phyloP scores from a whole-genome alignment of 31 red algal genomes.

The Odonthalia washingtoniensis region DNA sequence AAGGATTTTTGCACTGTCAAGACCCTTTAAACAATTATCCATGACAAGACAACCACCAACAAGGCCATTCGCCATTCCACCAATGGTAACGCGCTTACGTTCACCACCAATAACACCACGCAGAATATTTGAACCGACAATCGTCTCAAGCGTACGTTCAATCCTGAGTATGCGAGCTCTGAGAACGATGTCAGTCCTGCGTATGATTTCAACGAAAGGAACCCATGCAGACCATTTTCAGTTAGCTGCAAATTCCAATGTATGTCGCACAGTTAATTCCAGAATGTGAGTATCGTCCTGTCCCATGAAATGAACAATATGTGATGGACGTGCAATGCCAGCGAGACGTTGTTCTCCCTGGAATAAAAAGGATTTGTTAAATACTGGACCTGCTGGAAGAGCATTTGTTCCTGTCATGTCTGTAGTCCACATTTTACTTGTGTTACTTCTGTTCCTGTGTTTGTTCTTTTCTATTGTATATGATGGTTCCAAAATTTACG shows the following conservation, averaged over 20 bases:
- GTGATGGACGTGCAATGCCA: constrained; percentile 27
- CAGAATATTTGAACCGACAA: constrained; percentile 69
- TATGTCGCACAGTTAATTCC: constrained; percentile 80
- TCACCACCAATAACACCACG: constrained; percentile 92
- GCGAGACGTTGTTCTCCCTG: too few species aligned
- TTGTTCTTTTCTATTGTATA: too few species aligned
- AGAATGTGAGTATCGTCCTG: constrained; percentile 84
- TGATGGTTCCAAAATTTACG: too few species aligned
- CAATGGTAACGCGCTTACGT: constrained; percentile 93
- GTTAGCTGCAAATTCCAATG: constrained; percentile 82
- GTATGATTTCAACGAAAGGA: constrained; percentile 79
- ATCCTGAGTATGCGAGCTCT: constrained; percentile 73
- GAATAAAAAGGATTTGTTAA: too few species aligned
- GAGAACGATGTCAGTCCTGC: constrained; percentile 66
- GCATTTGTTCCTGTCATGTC: too few species aligned
- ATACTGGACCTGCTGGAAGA: too few species aligned
- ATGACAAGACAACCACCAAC: constrained; percentile 64
- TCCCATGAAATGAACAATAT: constrained; percentile 74
- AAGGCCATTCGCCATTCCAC: constrained; percentile 77
- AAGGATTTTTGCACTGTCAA: constrained; percentile 77
- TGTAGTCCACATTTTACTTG: too few species aligned
- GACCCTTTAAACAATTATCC: constrained; percentile 84
- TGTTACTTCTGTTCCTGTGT: too few species aligned
- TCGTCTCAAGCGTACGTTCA: constrained; percentile 80
- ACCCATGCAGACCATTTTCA: constrained; percentile 84